Percentiles rank a stretch among this genome's conserved stretches.
These are phyloP conservation scores for Euphorbia pulcherrima DNA, from an alignment of 345 rosid genomes.

Conservation along the genomic window DNA sequence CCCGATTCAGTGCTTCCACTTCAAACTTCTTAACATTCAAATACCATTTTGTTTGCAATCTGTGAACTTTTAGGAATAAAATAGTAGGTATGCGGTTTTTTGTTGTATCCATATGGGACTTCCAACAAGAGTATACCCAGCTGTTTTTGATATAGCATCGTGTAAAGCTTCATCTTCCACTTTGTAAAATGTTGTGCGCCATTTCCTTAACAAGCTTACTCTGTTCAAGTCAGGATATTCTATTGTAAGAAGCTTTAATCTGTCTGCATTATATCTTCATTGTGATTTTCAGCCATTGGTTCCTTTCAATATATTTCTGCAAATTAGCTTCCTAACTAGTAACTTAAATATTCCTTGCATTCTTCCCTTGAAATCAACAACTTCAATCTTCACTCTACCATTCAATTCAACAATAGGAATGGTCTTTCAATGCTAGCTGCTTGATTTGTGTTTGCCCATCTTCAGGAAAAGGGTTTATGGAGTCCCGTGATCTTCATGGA, in stretches of 20 bases:
- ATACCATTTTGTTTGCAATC: not conserved
- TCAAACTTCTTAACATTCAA: not conserved
- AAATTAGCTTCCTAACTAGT: too few relatives aligned
- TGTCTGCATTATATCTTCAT: not conserved
- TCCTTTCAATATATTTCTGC: too few relatives aligned
- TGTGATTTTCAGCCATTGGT: too few relatives aligned
- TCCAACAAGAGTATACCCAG: not conserved
- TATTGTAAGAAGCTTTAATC: not conserved
- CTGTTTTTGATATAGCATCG: not conserved
- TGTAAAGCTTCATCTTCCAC: not conserved
- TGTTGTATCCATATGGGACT: not conserved
- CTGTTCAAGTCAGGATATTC: not conserved
- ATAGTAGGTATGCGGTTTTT: not conserved
- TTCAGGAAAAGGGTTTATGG: too few relatives aligned
- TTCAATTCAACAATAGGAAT: too few relatives aligned
- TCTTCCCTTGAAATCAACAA: too few relatives aligned
- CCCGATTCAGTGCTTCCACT: not conserved
- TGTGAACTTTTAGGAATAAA: not conserved
- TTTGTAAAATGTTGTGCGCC: not conserved
- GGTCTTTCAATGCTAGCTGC: too few relatives aligned
- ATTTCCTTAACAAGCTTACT: not conserved
- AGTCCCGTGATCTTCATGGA: too few relatives aligned
- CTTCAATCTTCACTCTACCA: too few relatives aligned
- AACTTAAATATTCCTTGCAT: too few relatives aligned
- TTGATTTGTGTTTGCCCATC: too few relatives aligned